Conservation (phyloP, 2,329 filamentous ascomycete genomes). For the Pyrenophora seminiperda region DNA sequence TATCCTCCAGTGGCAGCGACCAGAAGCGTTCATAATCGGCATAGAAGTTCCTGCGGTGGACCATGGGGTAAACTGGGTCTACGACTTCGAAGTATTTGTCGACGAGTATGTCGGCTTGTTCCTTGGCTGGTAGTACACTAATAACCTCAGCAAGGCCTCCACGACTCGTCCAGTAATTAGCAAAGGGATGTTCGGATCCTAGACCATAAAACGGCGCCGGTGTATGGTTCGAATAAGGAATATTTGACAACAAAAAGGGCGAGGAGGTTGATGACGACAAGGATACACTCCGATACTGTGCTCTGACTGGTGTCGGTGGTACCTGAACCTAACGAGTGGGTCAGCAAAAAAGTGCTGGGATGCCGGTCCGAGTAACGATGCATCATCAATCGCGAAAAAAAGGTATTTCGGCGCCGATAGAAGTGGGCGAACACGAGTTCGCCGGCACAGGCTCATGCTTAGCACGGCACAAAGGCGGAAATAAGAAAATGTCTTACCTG, state of each 20-base stretch:
- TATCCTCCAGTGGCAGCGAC: conserved; percentile 64
- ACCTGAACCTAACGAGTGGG: conserved; percentile 28
- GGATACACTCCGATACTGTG: conserved; percentile 41
- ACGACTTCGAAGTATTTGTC: conserved; percentile 64
- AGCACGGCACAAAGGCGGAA: conserved; percentile 23
- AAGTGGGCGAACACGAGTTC: conserved; percentile 23
- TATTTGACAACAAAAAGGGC: conserved; percentile 68
- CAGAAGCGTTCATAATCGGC: conserved; percentile 81
- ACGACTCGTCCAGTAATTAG: conserved; percentile 83
- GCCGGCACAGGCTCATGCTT: conserved; percentile 8
- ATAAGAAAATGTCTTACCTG: conserved; percentile 36
- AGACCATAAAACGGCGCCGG: conserved; percentile 82
- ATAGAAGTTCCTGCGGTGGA: conserved; percentile 76
- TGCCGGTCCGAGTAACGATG: background rate
- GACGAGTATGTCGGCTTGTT: conserved; percentile 73
- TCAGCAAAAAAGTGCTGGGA: conserved; percentile 15
- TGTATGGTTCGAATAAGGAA: conserved; percentile 72
- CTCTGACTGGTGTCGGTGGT: conserved; percentile 35
- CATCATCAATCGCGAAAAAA: background rate
- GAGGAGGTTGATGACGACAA: conserved; percentile 51
- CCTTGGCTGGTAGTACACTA: conserved; percentile 73
- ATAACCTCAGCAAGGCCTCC: conserved; percentile 77
- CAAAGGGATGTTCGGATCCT: conserved; percentile 77
- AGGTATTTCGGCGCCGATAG: background rate
- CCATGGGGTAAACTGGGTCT: conserved; percentile 81